phyloP scores from a whole-genome alignment of 768 basidiomycete genomes.

The Postia placenta region DNA sequence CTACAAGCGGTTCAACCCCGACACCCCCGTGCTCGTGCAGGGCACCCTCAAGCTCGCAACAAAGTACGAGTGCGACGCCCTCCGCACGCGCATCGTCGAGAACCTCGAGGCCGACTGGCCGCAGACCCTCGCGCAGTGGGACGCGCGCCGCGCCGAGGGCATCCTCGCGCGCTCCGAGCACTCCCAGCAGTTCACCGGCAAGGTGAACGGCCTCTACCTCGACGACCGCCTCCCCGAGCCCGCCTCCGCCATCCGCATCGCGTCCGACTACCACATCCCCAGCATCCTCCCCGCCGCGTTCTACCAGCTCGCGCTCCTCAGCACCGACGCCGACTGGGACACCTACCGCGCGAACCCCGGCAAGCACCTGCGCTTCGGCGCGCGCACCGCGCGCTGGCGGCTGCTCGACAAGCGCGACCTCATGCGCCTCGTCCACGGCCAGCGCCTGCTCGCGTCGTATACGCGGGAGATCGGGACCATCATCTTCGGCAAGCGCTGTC shows the following conservation, averaged over 20 bases:
- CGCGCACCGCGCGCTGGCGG: conserved; percentile 24
- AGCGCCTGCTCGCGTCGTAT: conserved; percentile 23
- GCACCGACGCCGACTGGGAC: conserved; percentile 25
- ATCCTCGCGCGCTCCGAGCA: conserved; percentile 24
- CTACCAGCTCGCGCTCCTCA: conserved; percentile 23
- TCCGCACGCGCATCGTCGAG: conserved; percentile 25
- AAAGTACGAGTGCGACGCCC: conserved; percentile 30
- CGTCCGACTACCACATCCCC: conserved; percentile 21
- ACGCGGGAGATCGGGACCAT: conserved; percentile 24
- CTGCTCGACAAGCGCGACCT: conserved; percentile 24
- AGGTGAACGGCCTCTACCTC: conserved; percentile 22
- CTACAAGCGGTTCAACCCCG: conserved; percentile 25
- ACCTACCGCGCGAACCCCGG: conserved; percentile 19
- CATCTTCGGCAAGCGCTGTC: conserved; percentile 21
- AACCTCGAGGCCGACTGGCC: conserved; percentile 32
- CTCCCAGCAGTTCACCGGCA: conserved; percentile 20
- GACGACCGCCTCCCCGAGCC: conserved; percentile 27
- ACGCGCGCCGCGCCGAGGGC: conserved; percentile 22
- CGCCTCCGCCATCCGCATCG: conserved; percentile 24
- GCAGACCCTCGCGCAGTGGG: conserved; percentile 25
- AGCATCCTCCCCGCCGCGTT: conserved; percentile 26
- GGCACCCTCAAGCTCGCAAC: conserved; percentile 27
- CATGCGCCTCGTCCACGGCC: conserved; percentile 25
- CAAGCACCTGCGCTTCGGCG: conserved; percentile 26
- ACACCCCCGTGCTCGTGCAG: conserved; percentile 26